Evolutionary conservation across 2,329 filamentous ascomycete species (phyloP), one percentile per base, ranked within the genome.

Genomic region (Neonectria sp.): DNA sequence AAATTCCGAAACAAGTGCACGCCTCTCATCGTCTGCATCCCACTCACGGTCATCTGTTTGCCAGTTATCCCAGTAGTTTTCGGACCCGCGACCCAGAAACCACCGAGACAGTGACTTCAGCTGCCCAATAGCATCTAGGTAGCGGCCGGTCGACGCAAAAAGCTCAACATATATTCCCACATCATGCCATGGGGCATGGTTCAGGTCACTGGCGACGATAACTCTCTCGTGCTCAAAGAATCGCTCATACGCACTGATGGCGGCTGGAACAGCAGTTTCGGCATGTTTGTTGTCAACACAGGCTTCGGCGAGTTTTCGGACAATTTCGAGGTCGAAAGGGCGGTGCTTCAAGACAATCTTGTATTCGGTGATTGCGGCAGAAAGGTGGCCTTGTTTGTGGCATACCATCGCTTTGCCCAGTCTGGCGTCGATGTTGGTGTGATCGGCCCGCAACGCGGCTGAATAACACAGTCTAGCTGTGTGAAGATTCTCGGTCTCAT

Each of bases 91-190:
- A 9, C 93, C 93, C 45, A 97, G 85, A 61, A 97, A 85, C 94
- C 95, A 97, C 63, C 97, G 87, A 25, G 92, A 89, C 17, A 97
- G 81, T 2, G 85, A 85, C 77, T 93, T 96, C 13, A 97, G 84
- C 68, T 92, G 89, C 31, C 80, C 80, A 3, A 97, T 87, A 3
- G 93, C 95, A 70, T 91, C 86, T 6, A 85, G 80, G 73, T 91
- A 92, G 60, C 89, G 86, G 43, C 87, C 86, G 11, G 89, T 81
- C 55, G 91, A 89, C 31, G 90, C 89, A 68, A 95, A 90, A 21
- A 98, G 86, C 75, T 98, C 94, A 45, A 94, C 88, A 72, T 96
- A 97, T 60, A 95, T 92, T 68, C 94, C 93, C 48, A 97, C 85
- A 78, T 98, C 93, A 60, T 92, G 91, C 95, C 95, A 99, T 35